Evolutionary conservation across 805 yeast species (phyloP).

Genomic region (Cyberlindnera galapagoensis): DNA sequence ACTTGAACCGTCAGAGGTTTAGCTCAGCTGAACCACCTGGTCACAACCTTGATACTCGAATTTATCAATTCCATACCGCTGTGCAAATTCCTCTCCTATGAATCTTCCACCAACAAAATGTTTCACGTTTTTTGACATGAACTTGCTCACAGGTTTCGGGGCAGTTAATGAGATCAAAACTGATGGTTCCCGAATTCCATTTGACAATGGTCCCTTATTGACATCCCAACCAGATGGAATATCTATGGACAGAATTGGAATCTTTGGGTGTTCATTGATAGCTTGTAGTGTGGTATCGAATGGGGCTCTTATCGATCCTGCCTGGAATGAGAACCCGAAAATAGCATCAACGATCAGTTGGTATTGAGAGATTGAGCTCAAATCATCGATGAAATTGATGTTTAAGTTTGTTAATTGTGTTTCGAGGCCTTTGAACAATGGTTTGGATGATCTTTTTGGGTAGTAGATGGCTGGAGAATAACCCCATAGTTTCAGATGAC

Average conservation of each 20-base stretch:
- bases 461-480: slow-evolving; percentile 72
- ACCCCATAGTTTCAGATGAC: slow-evolving; percentile 80
- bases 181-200: slow-evolving; percentile 46
- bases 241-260: slow-evolving; percentile 77
- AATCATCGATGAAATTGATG: slow-evolving; percentile 46
- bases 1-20: not conserved
- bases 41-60: slow-evolving; percentile 54
- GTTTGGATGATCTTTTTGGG: slow-evolving; percentile 60
- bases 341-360: slow-evolving; percentile 64
- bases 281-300: slow-evolving; percentile 45
- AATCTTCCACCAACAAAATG: slow-evolving; percentile 94
- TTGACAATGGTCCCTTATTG: slow-evolving; percentile 65
- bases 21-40: slow-evolving; percentile 44
- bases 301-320: slow-evolving; percentile 74
- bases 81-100: slow-evolving; percentile 58
- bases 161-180: slow-evolving; percentile 83
- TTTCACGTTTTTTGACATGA: slow-evolving; percentile 27
- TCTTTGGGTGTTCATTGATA: slow-evolving; percentile 27
- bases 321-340: slow-evolving; percentile 90
- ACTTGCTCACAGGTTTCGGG: slow-evolving; percentile 79
- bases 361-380: slow-evolving; percentile 26
- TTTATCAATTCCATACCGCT: slow-evolving; percentile 62
- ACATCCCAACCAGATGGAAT: slow-evolving; percentile 98
- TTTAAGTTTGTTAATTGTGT: slow-evolving; percentile 62
- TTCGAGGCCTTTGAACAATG: slow-evolving; percentile 51